These are phyloP conservation scores for Hyparrhenia diplandra DNA, from an alignment of 176 grass and related monocot genomes.

Conservation along the genomic window DNA sequence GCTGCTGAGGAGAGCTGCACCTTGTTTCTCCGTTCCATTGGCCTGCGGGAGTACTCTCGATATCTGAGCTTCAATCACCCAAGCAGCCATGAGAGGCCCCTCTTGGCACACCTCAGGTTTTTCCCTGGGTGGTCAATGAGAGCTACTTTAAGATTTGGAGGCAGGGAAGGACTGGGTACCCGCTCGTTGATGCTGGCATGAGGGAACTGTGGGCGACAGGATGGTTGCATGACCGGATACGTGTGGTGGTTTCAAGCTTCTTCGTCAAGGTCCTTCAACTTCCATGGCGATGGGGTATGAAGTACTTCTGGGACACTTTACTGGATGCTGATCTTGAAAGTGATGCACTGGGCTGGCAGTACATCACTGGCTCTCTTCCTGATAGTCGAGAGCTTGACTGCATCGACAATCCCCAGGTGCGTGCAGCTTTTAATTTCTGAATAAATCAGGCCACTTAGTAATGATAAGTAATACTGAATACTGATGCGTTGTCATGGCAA, in stretches of 20 bases:
- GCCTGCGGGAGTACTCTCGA: conserved; percentile 86
- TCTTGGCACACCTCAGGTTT: conserved; percentile 77
- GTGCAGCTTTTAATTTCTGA: conserved; percentile 14
- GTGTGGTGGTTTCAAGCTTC: conserved; percentile 69
- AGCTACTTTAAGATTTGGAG: conserved; percentile 80
- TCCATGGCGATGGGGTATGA: no score
- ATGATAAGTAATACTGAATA: background rate
- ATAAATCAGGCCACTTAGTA: background rate
- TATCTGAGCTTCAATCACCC: conserved; percentile 95
- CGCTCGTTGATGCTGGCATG: conserved; percentile 97
- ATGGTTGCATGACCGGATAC: conserved; percentile 92
- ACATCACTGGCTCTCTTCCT: conserved; percentile 87
- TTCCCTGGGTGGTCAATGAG: conserved; percentile 87
- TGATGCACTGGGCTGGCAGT: conserved; percentile 62
- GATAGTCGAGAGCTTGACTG: conserved; percentile 84
- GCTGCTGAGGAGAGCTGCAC: conserved; percentile 82
- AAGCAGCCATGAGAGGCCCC: conserved; percentile 79
- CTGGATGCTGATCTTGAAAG: no score
- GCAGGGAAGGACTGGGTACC: conserved; percentile 92
- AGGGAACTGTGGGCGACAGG: conserved; percentile 96
- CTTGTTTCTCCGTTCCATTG: conserved; percentile 78
- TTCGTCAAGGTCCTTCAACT: no score
- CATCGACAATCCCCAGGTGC: conserved; percentile 97
- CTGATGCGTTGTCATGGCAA: conserved; percentile 30
- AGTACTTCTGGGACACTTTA: background rate